Conservation (phyloP, 2,329 filamentous ascomycete species). For the Trichoderma atroviride region DNA sequence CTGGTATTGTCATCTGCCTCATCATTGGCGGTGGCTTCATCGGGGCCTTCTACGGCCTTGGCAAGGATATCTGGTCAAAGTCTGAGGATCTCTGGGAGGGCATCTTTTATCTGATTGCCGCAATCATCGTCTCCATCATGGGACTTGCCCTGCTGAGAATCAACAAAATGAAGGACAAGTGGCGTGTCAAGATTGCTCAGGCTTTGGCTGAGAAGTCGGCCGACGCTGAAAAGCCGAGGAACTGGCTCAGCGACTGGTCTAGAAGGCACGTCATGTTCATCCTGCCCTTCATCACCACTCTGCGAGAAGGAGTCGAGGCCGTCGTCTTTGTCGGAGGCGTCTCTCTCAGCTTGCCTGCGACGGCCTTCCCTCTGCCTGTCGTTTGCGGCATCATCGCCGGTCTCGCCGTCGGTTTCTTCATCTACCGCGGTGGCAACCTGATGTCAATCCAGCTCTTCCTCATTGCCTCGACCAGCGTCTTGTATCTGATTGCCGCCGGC, state of each 20-base stretch:
- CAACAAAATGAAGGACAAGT: conserved; percentile 76
- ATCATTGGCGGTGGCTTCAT: conserved; percentile 66
- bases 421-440: conserved; percentile 56
- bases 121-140: conserved; percentile 72
- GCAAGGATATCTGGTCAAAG: conserved; percentile 60
- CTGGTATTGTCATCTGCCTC: conserved; percentile 63
- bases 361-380: conserved; percentile 70
- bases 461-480: conserved; percentile 73
- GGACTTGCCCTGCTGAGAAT: conserved; percentile 74
- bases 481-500: conserved; percentile 80
- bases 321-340: conserved; percentile 81
- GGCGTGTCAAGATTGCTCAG: conserved; percentile 71
- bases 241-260: conserved; percentile 51
- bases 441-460: conserved; percentile 66
- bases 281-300: conserved; percentile 75
- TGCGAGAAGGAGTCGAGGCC: conserved; percentile 76
- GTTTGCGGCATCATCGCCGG: conserved; percentile 68
- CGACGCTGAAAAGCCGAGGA: conserved; percentile 41
- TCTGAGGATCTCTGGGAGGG: conserved; percentile 76
- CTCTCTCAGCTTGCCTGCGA: conserved; percentile 67
- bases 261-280: conserved; percentile 79
- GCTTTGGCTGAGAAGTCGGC: conserved; percentile 55
- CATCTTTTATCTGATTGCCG: conserved; percentile 67
- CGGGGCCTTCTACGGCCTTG: conserved; percentile 68
- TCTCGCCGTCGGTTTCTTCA: conserved; percentile 62